A percentile compares a stretch with the other conserved stretches of the same genome.
Evolutionary conservation across 2,329 filamentous ascomycete species (phyloP).

Genomic region (Talaromyces sp.): DNA sequence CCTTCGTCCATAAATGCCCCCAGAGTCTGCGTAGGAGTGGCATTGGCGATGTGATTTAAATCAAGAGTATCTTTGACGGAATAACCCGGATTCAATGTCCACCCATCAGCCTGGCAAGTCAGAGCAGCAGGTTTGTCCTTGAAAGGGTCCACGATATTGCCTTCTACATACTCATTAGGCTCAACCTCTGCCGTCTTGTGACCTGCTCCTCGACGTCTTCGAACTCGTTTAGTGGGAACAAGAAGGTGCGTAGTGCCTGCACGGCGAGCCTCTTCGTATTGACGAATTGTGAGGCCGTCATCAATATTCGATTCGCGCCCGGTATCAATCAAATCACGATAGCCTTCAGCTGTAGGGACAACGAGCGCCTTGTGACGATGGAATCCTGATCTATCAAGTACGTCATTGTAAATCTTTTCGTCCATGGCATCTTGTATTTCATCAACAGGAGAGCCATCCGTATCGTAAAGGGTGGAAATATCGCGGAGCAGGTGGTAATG

Average conservation of each 20-base stretch:
- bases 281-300: constrained; percentile 70
- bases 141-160: constrained; percentile 63
- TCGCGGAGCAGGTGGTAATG: constrained; percentile 80
- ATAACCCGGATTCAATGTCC: constrained; percentile 69
- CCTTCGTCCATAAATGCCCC: constrained; percentile 91
- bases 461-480: constrained; percentile 85
- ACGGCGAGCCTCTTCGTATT: constrained; percentile 70
- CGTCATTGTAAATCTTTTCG: constrained; percentile 92
- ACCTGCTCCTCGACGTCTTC: constrained; percentile 48
- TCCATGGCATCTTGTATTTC: constrained; percentile 76
- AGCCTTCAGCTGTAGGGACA: constrained; percentile 75
- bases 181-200: constrained; percentile 57
- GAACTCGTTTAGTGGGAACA: constrained; percentile 46
- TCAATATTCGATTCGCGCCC: constrained; percentile 76
- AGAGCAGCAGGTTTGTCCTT: constrained; percentile 73
- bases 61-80: constrained; percentile 69
- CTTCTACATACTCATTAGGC: constrained; percentile 48
- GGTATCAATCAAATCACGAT: constrained; percentile 77
- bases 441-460: constrained; percentile 66
- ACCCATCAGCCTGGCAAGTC: constrained; percentile 80
- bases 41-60: constrained; percentile 66
- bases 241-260: constrained; percentile 55
- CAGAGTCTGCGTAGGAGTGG: constrained; percentile 69
- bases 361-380: constrained; percentile 79
- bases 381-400: constrained; percentile 85